phyloP scores from a whole-genome alignment of 495 filamentous ascomycete species.

The Glarea lozoyensis region DNA sequence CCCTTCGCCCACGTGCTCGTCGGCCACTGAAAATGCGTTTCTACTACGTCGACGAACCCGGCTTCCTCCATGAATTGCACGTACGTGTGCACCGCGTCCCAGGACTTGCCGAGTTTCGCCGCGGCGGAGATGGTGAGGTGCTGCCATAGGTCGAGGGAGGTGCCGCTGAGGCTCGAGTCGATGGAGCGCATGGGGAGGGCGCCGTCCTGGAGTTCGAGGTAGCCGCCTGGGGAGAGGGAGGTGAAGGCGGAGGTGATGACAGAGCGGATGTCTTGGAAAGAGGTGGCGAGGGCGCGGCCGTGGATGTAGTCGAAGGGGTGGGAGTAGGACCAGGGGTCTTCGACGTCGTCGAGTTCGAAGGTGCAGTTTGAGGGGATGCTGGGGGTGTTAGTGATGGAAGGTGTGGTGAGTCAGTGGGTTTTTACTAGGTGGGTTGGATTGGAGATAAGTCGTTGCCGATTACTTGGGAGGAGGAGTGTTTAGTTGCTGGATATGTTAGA shows the following conservation, averaged over 20 bases:
- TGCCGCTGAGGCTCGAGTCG: neutral
- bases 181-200: neutral
- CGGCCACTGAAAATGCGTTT: constrained; percentile 32
- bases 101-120: neutral
- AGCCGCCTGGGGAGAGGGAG: constrained; percentile 2
- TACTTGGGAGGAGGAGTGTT: constrained; percentile 22
- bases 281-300: constrained; percentile 22
- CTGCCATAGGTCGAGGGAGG: neutral
- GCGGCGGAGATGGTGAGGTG: neutral
- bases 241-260: neutral
- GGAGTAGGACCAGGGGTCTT: constrained; percentile 42
- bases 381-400: neutral
- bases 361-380: constrained; percentile 40
- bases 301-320: constrained; percentile 44
- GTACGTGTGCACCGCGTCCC: neutral
- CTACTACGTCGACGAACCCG: constrained; percentile 1
- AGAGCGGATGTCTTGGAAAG: constrained; percentile 2
- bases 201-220: constrained; percentile 2
- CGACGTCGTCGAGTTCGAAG: constrained; percentile 46
- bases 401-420: neutral
- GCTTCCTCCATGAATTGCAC: neutral
- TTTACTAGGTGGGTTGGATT: constrained; percentile 31
- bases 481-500: constrained; percentile 9
- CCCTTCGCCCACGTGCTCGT: constrained; percentile 40
- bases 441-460: constrained; percentile 41